Conservation (phyloP, 2,329 filamentous ascomycete genomes). For the Phialemonium atrogriseum region DNA sequence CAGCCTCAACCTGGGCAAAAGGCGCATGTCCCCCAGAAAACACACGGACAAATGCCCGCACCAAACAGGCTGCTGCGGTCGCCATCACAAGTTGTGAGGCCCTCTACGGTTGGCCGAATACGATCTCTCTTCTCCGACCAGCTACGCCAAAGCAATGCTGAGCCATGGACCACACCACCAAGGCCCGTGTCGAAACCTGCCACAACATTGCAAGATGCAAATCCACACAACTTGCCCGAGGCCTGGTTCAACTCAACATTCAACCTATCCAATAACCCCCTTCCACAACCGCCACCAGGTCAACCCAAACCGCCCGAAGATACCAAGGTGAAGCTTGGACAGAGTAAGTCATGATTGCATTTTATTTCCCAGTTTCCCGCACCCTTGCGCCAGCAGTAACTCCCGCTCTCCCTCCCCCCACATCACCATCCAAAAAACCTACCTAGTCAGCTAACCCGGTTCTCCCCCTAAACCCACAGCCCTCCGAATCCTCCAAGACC, state of each 20-base stretch:
- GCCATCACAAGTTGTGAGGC: neutral
- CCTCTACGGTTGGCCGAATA: neutral
- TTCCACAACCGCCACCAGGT: constrained; percentile 11
- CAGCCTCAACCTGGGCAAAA: neutral
- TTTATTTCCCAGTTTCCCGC: neutral
- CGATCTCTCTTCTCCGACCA: constrained; percentile 7
- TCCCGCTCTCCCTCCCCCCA: constrained; percentile 1
- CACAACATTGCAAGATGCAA: constrained; percentile 14
- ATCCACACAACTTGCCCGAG: constrained; percentile 22
- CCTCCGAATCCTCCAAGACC: constrained; percentile 56
- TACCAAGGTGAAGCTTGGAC: constrained; percentile 55
- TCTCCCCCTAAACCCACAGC: constrained; percentile 33
- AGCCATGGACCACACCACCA: constrained; percentile 11
- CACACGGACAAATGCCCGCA: constrained; percentile 2
- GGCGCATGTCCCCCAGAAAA: neutral
- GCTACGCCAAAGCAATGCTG: too few relatives aligned
- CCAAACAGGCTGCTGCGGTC: constrained; percentile 3
- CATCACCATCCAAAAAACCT: constrained; percentile 6
- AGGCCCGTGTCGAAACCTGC: constrained; percentile 7
- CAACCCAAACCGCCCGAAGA: constrained; percentile 34
- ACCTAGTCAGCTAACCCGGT: constrained; percentile 4
- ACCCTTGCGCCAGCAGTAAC: too few relatives aligned
- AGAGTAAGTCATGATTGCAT: constrained; percentile 43
- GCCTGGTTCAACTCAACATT: constrained; percentile 35
- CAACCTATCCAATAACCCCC: constrained; percentile 16